Conservation (phyloP, 192 early-diverging fungal species). For the Blastocladiella britannica region DNA sequence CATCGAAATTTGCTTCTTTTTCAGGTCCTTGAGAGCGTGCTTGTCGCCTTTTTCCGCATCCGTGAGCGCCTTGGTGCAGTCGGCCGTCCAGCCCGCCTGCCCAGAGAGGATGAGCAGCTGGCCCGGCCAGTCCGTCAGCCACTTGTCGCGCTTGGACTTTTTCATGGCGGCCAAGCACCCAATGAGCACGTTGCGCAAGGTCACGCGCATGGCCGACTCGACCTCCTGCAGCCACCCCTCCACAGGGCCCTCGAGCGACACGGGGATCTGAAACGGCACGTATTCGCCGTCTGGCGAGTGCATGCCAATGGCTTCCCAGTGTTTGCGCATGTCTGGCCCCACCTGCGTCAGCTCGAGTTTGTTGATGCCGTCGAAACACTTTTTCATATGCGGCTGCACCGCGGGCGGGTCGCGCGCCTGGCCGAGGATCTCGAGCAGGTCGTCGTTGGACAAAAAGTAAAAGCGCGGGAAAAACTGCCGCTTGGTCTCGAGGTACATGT, state of each 20-base stretch:
- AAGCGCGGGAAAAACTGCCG: slow-evolving; percentile 93
- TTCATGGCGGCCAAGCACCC: slow-evolving; percentile 11
- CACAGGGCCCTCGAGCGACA: slow-evolving; percentile 67
- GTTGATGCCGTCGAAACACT: slow-evolving; percentile 96
- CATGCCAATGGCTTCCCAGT: slow-evolving; percentile 51
- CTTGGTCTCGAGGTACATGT: slow-evolving; percentile 94
- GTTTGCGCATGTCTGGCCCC: slow-evolving; percentile 16
- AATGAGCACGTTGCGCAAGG: slow-evolving; percentile 45
- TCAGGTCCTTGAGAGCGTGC: slow-evolving; percentile 21
- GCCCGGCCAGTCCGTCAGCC: slow-evolving; percentile 76
- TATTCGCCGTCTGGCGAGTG: slow-evolving; percentile 82
- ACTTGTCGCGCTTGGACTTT: slow-evolving; percentile 27
- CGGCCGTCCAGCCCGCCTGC: slow-evolving; percentile 58
- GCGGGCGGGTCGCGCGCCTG: slow-evolving; percentile 88
- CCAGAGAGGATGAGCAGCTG: slow-evolving; percentile 68
- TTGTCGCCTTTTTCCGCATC: slow-evolving; percentile 16
- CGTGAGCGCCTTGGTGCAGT: slow-evolving; percentile 79
- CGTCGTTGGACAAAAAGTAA: slow-evolving; percentile 99
- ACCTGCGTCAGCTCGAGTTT: slow-evolving; percentile 55
- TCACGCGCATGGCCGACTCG: slow-evolving; percentile 77
- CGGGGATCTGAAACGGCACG: slow-evolving; percentile 54
- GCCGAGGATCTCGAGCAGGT: slow-evolving; percentile 98
- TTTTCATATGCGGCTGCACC: slow-evolving; percentile 97
- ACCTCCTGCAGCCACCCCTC: slow-evolving; percentile 91
- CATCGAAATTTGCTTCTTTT: slow-evolving; percentile 37